These are phyloP conservation scores for Apiospora aurea DNA, from an alignment of 2,329 filamentous ascomycete genomes.

Conservation along the genomic window DNA sequence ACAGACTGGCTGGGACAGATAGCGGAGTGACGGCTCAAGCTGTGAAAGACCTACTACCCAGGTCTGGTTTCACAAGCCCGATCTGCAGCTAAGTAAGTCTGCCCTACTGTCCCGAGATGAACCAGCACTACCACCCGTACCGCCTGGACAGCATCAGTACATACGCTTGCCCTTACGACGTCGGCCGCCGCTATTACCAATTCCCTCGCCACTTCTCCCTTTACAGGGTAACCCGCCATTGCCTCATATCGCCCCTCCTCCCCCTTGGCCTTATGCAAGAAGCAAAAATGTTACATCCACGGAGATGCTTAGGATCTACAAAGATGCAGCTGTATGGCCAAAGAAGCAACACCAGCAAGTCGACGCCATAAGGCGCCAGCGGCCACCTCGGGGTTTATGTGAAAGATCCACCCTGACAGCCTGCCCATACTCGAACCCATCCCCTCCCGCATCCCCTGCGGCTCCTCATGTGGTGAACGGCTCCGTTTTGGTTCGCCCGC, in stretches of 20 bases:
- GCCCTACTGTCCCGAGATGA: conserved; percentile 4
- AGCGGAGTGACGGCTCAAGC: not conserved
- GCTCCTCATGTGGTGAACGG: not conserved
- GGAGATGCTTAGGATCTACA: not conserved
- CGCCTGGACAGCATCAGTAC: not conserved
- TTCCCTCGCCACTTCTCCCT: not conserved
- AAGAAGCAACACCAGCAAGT: not conserved
- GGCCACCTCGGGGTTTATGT: not conserved
- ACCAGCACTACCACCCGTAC: conserved; percentile 1
- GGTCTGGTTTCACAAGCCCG: not conserved
- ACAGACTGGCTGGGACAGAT: not conserved
- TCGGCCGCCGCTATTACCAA: not conserved
- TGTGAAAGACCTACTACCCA: not conserved
- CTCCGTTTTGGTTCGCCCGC: conserved; percentile 1
- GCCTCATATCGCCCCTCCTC: not conserved
- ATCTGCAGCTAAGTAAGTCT: not conserved
- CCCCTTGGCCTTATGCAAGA: not conserved
- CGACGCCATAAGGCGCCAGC: not conserved
- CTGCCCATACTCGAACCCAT: not conserved
- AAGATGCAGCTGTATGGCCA: not conserved
- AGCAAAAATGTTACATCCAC: not conserved
- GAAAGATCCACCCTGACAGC: not conserved
- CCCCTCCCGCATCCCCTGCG: not conserved
- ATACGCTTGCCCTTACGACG: not conserved
- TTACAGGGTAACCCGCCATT: not conserved